A percentile compares a stretch with the other conserved stretches of the same genome.
Evolutionary conservation across 768 basidiomycete species (phyloP).

Genomic region (Leccinum pellstonianum): DNA sequence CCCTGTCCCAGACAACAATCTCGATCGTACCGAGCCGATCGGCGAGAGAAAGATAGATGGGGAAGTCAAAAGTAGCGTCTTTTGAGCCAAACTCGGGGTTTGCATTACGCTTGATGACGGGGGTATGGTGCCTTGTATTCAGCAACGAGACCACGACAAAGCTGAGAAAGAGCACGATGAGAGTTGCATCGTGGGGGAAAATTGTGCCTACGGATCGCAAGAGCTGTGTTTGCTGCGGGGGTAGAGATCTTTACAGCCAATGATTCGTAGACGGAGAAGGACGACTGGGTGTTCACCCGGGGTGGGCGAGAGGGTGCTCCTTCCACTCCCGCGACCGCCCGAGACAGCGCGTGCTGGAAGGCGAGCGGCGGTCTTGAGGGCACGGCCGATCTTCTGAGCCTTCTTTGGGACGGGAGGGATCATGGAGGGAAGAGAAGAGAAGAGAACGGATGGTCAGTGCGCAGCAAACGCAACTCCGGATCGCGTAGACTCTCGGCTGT

Average conservation of each 20-base stretch:
- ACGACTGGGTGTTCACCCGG: slow-evolving; percentile 68
- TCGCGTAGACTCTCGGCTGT: not conserved
- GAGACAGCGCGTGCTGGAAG: slow-evolving; percentile 47
- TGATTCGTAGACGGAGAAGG: slow-evolving; percentile 63
- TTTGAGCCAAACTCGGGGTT: slow-evolving; percentile 66
- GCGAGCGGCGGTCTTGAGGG: slow-evolving; percentile 56
- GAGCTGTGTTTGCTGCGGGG: slow-evolving; percentile 66
- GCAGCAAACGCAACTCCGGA: slow-evolving; percentile 10
- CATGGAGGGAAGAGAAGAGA: slow-evolving; percentile 12
- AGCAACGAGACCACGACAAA: slow-evolving; percentile 69
- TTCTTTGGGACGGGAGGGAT: slow-evolving; percentile 39
- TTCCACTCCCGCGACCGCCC: slow-evolving; percentile 38
- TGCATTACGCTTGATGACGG: slow-evolving; percentile 68
- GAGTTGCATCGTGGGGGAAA: not conserved
- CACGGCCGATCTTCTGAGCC: slow-evolving; percentile 55
- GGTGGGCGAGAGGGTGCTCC: slow-evolving; percentile 40
- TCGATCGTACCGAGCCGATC: slow-evolving; percentile 75
- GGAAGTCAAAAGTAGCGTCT: slow-evolving; percentile 88
- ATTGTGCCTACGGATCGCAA: slow-evolving; percentile 71
- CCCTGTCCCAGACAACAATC: slow-evolving; percentile 92
- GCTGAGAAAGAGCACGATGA: slow-evolving; percentile 35
- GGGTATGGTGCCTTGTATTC: slow-evolving; percentile 62
- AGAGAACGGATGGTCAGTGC: not conserved
- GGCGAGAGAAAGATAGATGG: slow-evolving; percentile 73
- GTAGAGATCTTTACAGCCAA: slow-evolving; percentile 59